Conservation (phyloP, 129 eudicot species). For the Flaveria ramosissima region DNA sequence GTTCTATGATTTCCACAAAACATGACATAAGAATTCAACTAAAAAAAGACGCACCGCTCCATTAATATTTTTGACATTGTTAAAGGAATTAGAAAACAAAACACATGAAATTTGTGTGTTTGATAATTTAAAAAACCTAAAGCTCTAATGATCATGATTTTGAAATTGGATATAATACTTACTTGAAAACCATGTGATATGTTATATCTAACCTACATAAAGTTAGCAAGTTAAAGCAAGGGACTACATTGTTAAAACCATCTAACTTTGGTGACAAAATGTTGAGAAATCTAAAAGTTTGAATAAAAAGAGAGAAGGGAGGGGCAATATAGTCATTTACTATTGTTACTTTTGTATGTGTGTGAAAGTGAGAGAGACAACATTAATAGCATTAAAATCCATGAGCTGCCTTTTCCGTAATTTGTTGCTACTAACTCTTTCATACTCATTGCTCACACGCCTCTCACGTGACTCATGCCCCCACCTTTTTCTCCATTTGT, state of each 20-base stretch:
- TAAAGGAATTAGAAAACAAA: neutral
- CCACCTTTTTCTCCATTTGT: neutral
- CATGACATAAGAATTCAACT: neutral
- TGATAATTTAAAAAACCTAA: neutral
- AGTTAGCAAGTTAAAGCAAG: neutral
- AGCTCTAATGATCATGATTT: neutral
- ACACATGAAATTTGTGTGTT: neutral
- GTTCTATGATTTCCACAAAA: neutral
- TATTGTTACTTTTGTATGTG: neutral
- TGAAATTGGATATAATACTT: neutral
- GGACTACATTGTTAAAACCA: neutral
- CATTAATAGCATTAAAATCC: conserved; percentile 45
- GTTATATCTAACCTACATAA: neutral
- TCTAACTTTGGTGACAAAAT: neutral
- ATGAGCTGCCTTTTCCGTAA: conserved; percentile 40
- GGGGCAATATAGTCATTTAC: conserved; percentile 16
- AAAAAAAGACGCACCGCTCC: neutral
- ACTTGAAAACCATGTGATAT: neutral
- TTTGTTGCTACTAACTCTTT: conserved; percentile 7
- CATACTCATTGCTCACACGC: conserved; percentile 30
- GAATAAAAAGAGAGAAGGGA: neutral
- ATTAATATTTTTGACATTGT: neutral
- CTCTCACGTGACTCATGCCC: conserved; percentile 31
- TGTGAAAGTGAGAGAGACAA: conserved; percentile 25
- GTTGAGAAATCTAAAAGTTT: conserved; percentile 16